phyloP scores from a whole-genome alignment of 2,329 filamentous ascomycete genomes.

The Elsinoe australis region DNA sequence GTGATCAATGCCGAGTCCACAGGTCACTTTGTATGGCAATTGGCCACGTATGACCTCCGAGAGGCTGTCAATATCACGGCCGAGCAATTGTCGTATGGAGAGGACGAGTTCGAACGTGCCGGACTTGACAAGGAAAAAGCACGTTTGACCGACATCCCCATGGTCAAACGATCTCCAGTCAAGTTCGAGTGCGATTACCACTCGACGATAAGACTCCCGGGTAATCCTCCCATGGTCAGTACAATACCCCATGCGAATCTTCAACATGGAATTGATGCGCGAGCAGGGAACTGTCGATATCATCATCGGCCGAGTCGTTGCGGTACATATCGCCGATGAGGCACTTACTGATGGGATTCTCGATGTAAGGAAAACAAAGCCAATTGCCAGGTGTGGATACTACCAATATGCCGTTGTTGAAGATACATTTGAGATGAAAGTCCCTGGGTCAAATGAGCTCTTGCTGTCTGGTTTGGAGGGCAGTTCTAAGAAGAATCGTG shows the following conservation, averaged over 20 bases:
- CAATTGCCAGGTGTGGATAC: constrained; percentile 55
- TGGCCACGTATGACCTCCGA: constrained; percentile 50
- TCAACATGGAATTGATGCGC: too few relatives aligned
- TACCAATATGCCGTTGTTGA: constrained; percentile 51
- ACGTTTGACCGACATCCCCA: constrained; percentile 38
- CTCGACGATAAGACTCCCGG: constrained; percentile 47
- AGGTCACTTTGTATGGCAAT: constrained; percentile 52
- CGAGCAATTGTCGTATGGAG: constrained; percentile 41
- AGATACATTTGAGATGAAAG: constrained; percentile 52
- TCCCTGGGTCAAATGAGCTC: constrained; percentile 30
- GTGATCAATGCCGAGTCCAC: constrained; percentile 50
- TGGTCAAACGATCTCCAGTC: constrained; percentile 50
- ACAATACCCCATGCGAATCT: too few relatives aligned
- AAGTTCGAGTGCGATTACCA: constrained; percentile 54
- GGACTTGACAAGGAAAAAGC: constrained; percentile 44
- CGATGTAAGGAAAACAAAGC: constrained; percentile 50
- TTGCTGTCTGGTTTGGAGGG: constrained; percentile 30
- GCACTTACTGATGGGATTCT: constrained; percentile 49
- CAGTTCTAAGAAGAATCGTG: constrained; percentile 23
- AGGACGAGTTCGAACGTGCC: constrained; percentile 50
- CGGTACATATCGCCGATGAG: constrained; percentile 49
- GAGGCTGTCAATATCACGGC: constrained; percentile 50
- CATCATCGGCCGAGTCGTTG: constrained; percentile 51
- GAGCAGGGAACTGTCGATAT: constrained; percentile 50
- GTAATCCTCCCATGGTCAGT: constrained; percentile 52